Conservation (phyloP, 257 asterid genomes). For the Verbena officinalis region DNA sequence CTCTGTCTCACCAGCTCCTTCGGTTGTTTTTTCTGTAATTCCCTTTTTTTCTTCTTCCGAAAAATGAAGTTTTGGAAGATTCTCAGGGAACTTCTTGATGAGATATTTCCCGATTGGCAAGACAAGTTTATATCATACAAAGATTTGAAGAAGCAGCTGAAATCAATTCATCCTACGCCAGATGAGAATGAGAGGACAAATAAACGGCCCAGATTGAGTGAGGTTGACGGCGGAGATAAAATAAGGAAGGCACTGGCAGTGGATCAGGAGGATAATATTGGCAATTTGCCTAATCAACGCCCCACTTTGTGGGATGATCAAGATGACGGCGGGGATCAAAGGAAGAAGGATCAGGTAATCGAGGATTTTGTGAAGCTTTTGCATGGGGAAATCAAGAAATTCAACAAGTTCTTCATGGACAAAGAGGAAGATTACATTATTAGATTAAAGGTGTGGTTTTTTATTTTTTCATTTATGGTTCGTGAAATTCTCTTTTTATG, state of each 20-base stretch:
- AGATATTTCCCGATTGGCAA: constrained; percentile 37
- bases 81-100: constrained; percentile 26
- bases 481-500: not conserved
- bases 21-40: not conserved
- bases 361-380: constrained; percentile 20
- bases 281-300: constrained; percentile 26
- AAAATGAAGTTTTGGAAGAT: constrained; percentile 43
- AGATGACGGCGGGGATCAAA: not conserved
- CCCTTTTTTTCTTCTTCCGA: not conserved
- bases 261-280: not conserved
- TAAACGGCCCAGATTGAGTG: constrained; percentile 33
- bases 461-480: not conserved
- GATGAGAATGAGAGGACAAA: constrained; percentile 15
- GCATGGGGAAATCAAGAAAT: constrained; percentile 25
- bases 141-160: constrained; percentile 34
- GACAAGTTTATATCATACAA: constrained; percentile 41
- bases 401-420: constrained; percentile 27
- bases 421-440: constrained; percentile 31
- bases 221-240: not conserved
- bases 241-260: constrained; percentile 1
- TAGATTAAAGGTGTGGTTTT: constrained; percentile 11
- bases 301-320: constrained; percentile 22
- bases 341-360: constrained; percentile 12
- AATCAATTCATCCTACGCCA: constrained; percentile 24
- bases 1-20: not conserved